Evolutionary conservation across 148 eudicot genomes (phyloP).

Genomic region (Rhododendron williamsianum): DNA sequence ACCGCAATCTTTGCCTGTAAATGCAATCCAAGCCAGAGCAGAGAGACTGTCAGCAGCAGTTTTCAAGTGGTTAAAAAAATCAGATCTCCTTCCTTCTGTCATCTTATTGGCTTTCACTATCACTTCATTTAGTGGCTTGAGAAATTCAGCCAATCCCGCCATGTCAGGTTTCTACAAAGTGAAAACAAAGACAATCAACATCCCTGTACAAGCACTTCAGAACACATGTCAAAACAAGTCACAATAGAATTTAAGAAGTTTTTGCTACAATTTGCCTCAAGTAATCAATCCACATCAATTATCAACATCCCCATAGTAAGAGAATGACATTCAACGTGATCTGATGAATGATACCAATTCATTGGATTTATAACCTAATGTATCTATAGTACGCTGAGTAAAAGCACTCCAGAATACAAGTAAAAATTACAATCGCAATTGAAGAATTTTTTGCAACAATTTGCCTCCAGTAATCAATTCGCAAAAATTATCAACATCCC

Average conservation of each 20-base stretch:
- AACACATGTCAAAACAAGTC: neutral
- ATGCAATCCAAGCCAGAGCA: slow-evolving; percentile 96
- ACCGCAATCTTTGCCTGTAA: slow-evolving; percentile 96
- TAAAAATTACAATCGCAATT: neutral
- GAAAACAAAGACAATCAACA: neutral
- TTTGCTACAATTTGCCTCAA: neutral
- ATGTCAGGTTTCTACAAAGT: slow-evolving; percentile 81
- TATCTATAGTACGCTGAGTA: neutral
- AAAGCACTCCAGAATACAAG: neutral
- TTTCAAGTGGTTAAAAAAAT: slow-evolving; percentile 79
- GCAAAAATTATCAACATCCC: neutral
- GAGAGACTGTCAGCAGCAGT: slow-evolving; percentile 76
- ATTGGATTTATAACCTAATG: neutral
- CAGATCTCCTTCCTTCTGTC: slow-evolving; percentile 77
- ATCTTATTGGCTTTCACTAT: slow-evolving; percentile 58
- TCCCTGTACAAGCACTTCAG: neutral
- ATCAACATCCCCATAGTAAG: neutral
- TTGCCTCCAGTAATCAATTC: neutral
- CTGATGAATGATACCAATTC: neutral
- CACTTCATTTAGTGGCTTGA: slow-evolving; percentile 75
- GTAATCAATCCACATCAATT: neutral
- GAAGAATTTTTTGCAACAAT: neutral
- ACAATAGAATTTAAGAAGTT: neutral
- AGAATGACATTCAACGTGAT: neutral
- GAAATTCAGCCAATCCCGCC: slow-evolving; percentile 69